Conservation (phyloP, 2,329 filamentous ascomycete genomes). For the Trichoderma sp. region DNA sequence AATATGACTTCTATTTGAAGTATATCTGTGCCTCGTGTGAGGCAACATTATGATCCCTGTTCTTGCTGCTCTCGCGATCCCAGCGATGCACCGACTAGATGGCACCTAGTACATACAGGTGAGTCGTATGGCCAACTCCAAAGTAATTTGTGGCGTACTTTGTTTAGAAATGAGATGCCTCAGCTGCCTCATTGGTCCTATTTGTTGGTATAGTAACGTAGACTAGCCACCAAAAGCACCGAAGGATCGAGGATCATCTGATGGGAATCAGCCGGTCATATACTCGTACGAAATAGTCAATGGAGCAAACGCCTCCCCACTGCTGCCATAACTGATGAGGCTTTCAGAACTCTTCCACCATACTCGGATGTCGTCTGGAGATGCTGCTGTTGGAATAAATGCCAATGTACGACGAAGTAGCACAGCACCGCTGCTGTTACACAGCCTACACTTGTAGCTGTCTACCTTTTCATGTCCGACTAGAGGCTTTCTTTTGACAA, state of each 20-base stretch:
- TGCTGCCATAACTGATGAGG: background rate
- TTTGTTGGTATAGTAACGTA: background rate
- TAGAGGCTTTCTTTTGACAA: background rate
- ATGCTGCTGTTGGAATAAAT: background rate
- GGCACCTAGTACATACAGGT: background rate
- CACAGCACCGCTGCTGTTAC: constrained; percentile 18
- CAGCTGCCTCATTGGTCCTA: background rate
- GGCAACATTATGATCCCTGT: background rate
- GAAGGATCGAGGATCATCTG: background rate
- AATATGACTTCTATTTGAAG: background rate
- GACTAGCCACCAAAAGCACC: background rate
- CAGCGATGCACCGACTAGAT: background rate
- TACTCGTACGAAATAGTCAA: background rate
- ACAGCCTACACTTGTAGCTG: background rate
- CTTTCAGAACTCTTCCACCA: background rate
- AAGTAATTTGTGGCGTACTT: background rate
- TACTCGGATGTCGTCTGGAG: background rate
- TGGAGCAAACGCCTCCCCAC: no score
- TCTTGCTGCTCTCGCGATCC: background rate
- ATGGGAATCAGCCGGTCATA: background rate
- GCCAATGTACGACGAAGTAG: background rate
- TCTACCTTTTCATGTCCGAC: background rate
- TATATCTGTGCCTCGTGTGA: background rate
- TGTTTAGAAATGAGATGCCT: background rate
- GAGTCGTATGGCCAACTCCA: background rate